Conservation (phyloP, 805 yeast species). For the Starmera quercuum region DNA sequence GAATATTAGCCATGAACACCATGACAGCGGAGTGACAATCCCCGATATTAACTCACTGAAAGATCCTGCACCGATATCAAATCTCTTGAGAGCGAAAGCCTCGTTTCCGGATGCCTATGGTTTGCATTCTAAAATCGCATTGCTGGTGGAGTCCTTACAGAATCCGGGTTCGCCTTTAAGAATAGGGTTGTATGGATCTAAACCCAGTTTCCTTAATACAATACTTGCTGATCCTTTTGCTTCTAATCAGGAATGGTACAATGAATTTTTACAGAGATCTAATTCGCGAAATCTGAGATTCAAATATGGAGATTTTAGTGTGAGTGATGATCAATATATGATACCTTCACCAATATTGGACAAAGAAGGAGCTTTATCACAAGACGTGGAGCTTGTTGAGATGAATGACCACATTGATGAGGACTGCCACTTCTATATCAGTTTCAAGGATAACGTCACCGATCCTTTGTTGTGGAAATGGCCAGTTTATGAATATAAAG, state of each 20-base stretch:
- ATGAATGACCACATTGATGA: slow-evolving; percentile 11
- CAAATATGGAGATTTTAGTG: slow-evolving; percentile 14
- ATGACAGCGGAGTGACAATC: no score
- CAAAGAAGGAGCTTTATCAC: neutral
- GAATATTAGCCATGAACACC: no score
- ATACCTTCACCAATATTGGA: slow-evolving; percentile 22
- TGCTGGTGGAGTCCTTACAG: slow-evolving; percentile 9
- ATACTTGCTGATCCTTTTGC: slow-evolving; percentile 25
- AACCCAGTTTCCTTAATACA: slow-evolving; percentile 18
- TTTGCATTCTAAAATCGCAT: slow-evolving; percentile 18
- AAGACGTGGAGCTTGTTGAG: slow-evolving; percentile 20
- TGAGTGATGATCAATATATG: slow-evolving; percentile 9
- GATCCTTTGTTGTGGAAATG: slow-evolving; percentile 5
- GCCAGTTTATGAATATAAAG: slow-evolving; percentile 14
- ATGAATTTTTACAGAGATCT: slow-evolving; percentile 7
- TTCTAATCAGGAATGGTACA: slow-evolving; percentile 23
- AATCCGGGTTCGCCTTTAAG: slow-evolving; percentile 14
- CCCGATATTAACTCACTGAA: no score
- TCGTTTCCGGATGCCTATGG: slow-evolving; percentile 17
- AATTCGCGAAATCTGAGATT: slow-evolving; percentile 5
- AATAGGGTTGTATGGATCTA: slow-evolving; percentile 21
- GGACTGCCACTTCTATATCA: slow-evolving; percentile 23
- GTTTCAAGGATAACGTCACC: slow-evolving; percentile 1
- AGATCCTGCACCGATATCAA: slow-evolving; percentile 7
- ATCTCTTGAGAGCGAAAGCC: slow-evolving; percentile 8